phyloP scores from a whole-genome alignment of 345 rosid genomes.

The Eucalyptus polyanthemos region DNA sequence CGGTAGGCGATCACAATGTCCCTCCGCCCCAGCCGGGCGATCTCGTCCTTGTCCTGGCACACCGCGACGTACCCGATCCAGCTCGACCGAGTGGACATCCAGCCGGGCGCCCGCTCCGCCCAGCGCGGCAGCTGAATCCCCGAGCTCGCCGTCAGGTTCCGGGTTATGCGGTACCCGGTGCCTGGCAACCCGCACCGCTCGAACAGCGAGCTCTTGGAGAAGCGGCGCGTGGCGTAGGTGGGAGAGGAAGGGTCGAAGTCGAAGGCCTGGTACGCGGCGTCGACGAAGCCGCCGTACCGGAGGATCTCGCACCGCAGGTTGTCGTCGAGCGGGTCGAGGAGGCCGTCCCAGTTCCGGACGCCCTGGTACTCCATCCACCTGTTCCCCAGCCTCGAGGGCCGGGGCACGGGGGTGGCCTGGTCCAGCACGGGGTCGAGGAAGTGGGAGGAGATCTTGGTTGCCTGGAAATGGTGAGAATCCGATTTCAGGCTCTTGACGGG shows the following conservation, averaged over 20 bases:
- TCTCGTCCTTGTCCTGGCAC: slow-evolving; percentile 63
- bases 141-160: slow-evolving; percentile 63
- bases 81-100: slow-evolving; percentile 65
- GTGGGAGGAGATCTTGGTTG: background rate
- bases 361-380: slow-evolving; percentile 63
- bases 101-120: slow-evolving; percentile 47
- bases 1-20: slow-evolving; percentile 75
- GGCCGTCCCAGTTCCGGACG: slow-evolving; percentile 43
- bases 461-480: background rate
- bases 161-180: slow-evolving; percentile 62
- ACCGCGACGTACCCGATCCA: slow-evolving; percentile 99
- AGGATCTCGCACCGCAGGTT: slow-evolving; percentile 65
- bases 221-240: slow-evolving; percentile 46
- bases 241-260: slow-evolving; percentile 70
- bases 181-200: slow-evolving; percentile 39
- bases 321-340: slow-evolving; percentile 81
- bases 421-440: background rate
- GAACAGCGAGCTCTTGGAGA: slow-evolving; percentile 39
- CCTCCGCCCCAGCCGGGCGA: slow-evolving; percentile 73
- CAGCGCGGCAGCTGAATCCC: slow-evolving; percentile 66
- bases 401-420: background rate
- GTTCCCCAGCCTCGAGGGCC: slow-evolving; percentile 6
- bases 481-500: background rate
- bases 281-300: slow-evolving; percentile 76
- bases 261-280: slow-evolving; percentile 65